Evolutionary conservation across 2,329 filamentous ascomycete genomes (phyloP).

Genomic region (Pseudogymnoascus sp.): DNA sequence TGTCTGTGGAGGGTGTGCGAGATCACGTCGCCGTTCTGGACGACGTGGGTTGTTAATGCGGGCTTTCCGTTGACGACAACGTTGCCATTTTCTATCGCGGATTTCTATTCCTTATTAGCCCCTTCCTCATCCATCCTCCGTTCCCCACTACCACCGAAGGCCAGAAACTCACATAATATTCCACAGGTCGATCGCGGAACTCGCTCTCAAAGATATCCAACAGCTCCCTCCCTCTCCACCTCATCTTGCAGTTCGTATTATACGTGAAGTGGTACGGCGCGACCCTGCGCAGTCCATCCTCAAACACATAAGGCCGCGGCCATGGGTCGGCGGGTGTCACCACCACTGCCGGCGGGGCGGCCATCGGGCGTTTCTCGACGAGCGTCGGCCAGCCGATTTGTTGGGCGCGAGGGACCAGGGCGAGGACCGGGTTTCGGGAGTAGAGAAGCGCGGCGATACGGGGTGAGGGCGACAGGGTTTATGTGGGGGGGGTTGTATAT

Average conservation of each 20-base stretch:
- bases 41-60: constrained; percentile 54
- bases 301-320: constrained; percentile 69
- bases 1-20: constrained; percentile 92
- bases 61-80: constrained; percentile 72
- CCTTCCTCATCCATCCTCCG: not conserved
- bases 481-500: not conserved
- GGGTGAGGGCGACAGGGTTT: constrained; percentile 40
- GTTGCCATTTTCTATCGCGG: constrained; percentile 70
- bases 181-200: constrained; percentile 76
- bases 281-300: constrained; percentile 75
- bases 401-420: constrained; percentile 27
- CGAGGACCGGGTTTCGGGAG: constrained; percentile 37
- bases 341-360: constrained; percentile 38
- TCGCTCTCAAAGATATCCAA: constrained; percentile 86
- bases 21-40: constrained; percentile 85
- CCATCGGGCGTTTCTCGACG: constrained; percentile 30
- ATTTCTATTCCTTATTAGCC: constrained; percentile 38
- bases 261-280: constrained; percentile 88
- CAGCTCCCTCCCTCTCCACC: constrained; percentile 76
- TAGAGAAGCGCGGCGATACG: constrained; percentile 43
- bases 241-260: constrained; percentile 88
- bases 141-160: not conserved
- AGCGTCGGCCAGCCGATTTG: constrained; percentile 25
- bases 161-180: constrained; percentile 66
- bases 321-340: constrained; percentile 46